Evolutionary conservation across 495 filamentous ascomycete species (phyloP), one percentile per base, ranked within the genome.

Genomic region (Tricharina praecox): DNA sequence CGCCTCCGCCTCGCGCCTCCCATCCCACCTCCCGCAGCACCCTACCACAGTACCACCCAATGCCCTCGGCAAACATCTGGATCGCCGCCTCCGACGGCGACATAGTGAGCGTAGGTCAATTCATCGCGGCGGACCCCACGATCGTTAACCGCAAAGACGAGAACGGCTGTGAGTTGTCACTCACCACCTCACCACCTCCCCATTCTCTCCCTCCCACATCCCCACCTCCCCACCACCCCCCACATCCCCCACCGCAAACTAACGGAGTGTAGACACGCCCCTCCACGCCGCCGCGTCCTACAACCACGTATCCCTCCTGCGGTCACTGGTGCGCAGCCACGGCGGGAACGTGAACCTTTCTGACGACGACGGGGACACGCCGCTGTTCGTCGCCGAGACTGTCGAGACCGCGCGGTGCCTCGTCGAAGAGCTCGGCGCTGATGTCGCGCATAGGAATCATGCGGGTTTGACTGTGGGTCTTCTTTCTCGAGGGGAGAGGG

Each of bases 231-330:
- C n/a, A 21, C 33, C 43, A 16, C 36, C 8, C 5, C 36, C 5
- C 5, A 5, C 15, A 39, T 39, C 19, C 53, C n/a, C n/a, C n/a
- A n/a, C n/a, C n/a, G n/a, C n/a, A n/a, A n/a, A n/a, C n/a, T n/a
- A n/a, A n/a, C n/a, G n/a, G n/a, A n/a, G n/a, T n/a, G n/a, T n/a
- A 49, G 55, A 97, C 67, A 92, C 87, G 13, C 73, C 95, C 18
- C 66, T 96, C 18, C 90, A 97, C 63, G 92, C 90, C 19, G 82
- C 88, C 4, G 75, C 80, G 24, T 95, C 87, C 51, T 97, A 97
- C 70, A 79, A 77, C 58, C 85, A 94, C 53, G 64, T 79, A 25
- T 74, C 79, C 44, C 78, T 96, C 21, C 75, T 95, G 5, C 79
- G 79, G 35, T 64, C 75, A 0, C 74, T 97, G 1, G 72, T 92